Percentiles rank a stretch among this genome's conserved stretches.
These are phyloP conservation scores for Aspergillus novofumigatus DNA, from an alignment of 2,329 filamentous ascomycete species.

Conservation along the genomic window DNA sequence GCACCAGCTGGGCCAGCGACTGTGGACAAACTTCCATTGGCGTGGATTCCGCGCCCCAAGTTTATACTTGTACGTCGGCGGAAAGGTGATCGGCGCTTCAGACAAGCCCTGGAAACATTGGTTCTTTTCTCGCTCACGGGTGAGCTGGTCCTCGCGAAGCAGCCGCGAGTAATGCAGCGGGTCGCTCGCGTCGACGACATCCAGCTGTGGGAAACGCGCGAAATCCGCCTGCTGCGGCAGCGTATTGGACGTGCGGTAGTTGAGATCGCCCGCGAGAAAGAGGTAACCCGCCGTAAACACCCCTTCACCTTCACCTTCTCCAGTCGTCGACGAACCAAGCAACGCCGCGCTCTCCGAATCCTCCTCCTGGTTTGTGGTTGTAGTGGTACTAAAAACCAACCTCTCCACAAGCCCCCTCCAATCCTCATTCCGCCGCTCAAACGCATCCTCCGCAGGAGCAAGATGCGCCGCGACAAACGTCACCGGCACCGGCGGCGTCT, in stretches of 20 bases:
- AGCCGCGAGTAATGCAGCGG: slow-evolving; percentile 64
- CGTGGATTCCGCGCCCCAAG: slow-evolving; percentile 38
- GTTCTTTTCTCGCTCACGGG: slow-evolving; percentile 62
- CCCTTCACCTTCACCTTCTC: slow-evolving; percentile 20
- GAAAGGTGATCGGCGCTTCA: slow-evolving; percentile 72
- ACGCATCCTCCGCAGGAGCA: slow-evolving; percentile 77
- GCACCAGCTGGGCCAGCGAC: slow-evolving; percentile 90
- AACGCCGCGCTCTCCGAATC: slow-evolving; percentile 29
- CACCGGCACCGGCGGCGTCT: slow-evolving; percentile 53
- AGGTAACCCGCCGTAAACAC: slow-evolving; percentile 77
- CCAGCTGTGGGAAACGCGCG: slow-evolving; percentile 58
- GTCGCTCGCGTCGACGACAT: slow-evolving; percentile 45
- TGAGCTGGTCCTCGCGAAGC: slow-evolving; percentile 74
- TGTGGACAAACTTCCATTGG: slow-evolving; percentile 69
- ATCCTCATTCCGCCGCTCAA: slow-evolving; percentile 74
- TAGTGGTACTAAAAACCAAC: slow-evolving; percentile 59
- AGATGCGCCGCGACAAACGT: slow-evolving; percentile 88
- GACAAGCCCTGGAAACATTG: slow-evolving; percentile 72
- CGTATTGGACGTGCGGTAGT: slow-evolving; percentile 78
- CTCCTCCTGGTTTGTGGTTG: neutral
- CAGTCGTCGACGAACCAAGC: slow-evolving; percentile 12
- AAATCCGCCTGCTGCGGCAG: slow-evolving; percentile 58
- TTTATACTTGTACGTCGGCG: slow-evolving; percentile 90
- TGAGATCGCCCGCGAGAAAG: slow-evolving; percentile 87
- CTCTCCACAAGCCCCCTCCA: slow-evolving; percentile 80